Base-by-base conservation (phyloP, 2,329 filamentous ascomycete species). In the Sporothrix brasiliensis region DNA sequence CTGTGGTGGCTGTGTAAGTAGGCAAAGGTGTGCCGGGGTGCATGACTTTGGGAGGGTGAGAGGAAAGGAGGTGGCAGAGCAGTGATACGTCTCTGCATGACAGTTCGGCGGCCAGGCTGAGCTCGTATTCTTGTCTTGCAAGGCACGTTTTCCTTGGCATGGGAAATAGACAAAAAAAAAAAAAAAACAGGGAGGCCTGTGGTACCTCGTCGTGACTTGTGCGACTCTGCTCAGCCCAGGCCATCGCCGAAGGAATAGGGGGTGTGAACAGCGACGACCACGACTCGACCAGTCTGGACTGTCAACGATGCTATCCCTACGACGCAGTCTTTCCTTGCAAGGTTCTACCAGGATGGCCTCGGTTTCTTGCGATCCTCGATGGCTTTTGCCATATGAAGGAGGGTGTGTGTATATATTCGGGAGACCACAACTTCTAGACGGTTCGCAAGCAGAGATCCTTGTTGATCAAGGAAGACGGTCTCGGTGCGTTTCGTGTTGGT, bases 1-100 rank as follows among this genome's bases (percentile, higher is more conserved):
- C 67, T 53, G 67, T 60, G 21, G 47, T 67, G n/a, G 44, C 53
- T 21, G 30, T 41, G 9, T 60, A 30, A 27, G 21, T 30, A 54
- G n/a, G 52, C 24, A 24, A 24, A 54, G 52, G 50, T n/a, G 52
- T 10, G 27, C 10, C 2, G 21, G 52, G 27, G 44, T 13, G 44
- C 16, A 16, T 13, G 44, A 47, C 13, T 4, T 19, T 16, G 47
- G 7, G 19, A 50, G 19, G 47, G n/a, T 13, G 4, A 16, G 47
- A 50, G 47, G 16, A 16, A 5, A 49, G 47, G 19, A 16, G 44
- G 44, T 4, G 13, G 11, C 13, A 47, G 44, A 4, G 44, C 44
- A 14, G 44, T 14, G 44, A 16, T 14, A 13, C 4, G 44, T 47
- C 11, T 47, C 13, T 16, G 44, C 44, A 14, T 13, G 16, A 47